These are phyloP conservation scores for Vigna hirtella DNA, from an alignment of 306 rosid genomes.

Conservation along the genomic window DNA sequence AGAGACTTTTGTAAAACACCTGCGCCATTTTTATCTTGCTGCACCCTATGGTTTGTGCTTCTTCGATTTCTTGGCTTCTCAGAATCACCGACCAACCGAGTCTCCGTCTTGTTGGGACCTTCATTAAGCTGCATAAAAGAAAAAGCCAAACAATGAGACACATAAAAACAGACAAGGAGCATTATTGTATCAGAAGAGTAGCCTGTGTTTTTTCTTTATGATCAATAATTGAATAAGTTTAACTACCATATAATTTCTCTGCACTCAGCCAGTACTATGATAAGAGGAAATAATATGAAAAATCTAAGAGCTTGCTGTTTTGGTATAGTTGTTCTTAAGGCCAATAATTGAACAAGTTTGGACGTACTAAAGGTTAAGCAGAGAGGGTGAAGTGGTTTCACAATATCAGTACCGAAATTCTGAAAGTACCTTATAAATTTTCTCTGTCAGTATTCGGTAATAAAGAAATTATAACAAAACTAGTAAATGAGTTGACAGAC, in stretches of 20 bases:
- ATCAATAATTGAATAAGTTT: no score
- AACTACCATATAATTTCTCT: not conserved
- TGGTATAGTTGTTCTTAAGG: not conserved
- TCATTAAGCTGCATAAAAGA: slow-evolving; percentile 48
- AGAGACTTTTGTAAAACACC: slow-evolving; percentile 36
- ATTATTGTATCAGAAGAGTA: not conserved
- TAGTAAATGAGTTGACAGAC: slow-evolving; percentile 25
- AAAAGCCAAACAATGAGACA: not conserved
- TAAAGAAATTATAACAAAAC: not conserved
- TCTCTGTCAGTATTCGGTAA: not conserved
- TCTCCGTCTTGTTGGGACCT: slow-evolving; percentile 12
- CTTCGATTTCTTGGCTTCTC: slow-evolving; percentile 26
- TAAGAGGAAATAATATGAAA: not conserved
- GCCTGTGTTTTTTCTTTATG: no score
- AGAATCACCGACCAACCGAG: slow-evolving; percentile 15
- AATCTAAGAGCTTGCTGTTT: not conserved
- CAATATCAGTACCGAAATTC: not conserved
- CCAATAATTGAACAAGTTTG: not conserved
- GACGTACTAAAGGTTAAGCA: not conserved
- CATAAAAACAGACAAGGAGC: not conserved
- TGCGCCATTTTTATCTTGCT: slow-evolving; percentile 31
- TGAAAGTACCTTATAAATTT: not conserved
- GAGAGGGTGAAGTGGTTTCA: not conserved
- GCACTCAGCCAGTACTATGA: not conserved
- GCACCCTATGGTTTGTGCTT: slow-evolving; percentile 29